Evolutionary conservation across 2,329 filamentous ascomycete species (phyloP), one percentile per base, ranked within the genome.

Genomic region (Fonsecaea pedrosoi): DNA sequence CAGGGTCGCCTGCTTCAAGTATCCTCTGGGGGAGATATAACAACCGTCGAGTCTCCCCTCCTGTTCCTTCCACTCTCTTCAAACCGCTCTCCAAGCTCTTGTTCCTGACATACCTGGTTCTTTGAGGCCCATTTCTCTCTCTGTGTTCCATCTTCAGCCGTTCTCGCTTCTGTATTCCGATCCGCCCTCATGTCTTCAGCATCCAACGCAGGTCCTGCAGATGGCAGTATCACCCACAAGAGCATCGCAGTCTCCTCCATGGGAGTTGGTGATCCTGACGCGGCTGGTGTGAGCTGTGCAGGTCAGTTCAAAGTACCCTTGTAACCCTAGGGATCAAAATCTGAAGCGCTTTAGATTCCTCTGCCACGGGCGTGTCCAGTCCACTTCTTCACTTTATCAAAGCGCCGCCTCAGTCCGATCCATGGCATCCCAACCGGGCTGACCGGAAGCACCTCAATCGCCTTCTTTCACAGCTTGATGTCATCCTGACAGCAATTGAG

Each of bases 371-470:
- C 45, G 18, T 12, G 56, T 45, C 56, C 37, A 40, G 37, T 25
- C 18, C 12, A 32, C 25, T 58, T 40, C 35, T 45, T 45, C 56
- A 18, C 56, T 58, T 45, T 40, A 13, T 3, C 9, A 25, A 45
- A 15, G 45, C 56, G 13, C 15, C 56, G 3, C 37, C 56, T 45
- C 21, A 8, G 13, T 37, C n/a, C 30, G 57, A 60, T 30, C 13
- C 57, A 18, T 60, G 57, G 57, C 57, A 60, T 13, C 57, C 38
- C 12, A n/a, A 37, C 10, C 57, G 42, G 34, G 40, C n/a, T 45
- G 57, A n/a, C 15, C 57, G 10, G 13, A 35, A 35, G 25, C 57
- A 25, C 40, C 32, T 60, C 7, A 37, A 32, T 50, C 57, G 50
- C 8, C 57, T 60, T 45, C 53, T 60, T 21, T 30, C 42, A 10